Base-by-base conservation (phyloP, 176 grass and related monocot genomes). In the Triticum urartu region DNA sequence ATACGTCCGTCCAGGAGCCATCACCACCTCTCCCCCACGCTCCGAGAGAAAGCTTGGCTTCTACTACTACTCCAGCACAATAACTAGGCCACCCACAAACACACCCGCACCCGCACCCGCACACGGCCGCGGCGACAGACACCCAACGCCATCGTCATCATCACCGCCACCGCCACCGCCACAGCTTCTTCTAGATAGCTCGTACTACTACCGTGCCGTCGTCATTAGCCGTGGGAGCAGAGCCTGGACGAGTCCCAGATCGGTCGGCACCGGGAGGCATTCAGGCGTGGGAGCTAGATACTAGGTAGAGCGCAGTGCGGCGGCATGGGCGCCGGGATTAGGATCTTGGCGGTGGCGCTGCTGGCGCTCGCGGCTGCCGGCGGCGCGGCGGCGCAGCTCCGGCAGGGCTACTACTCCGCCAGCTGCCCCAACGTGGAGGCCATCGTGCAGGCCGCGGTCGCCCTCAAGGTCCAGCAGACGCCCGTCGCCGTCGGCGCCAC, bases 401-500 rank as follows among this genome's bases (percentile, higher is more conserved):
- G 39, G 60, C 36, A 15, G 78, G 86, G 87, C 85, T 93, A 98
- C 95, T 98, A 98, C 74, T 59, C 77, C 56, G 59, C 34, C 33
- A 71, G 80, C 77, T 98, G 95, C 86, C 95, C 93, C 83, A 21
- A 81, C 82, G 88, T 95, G 34, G 95, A 98, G 84, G 86, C 8
- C 62, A 89, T 95, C 86, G 93, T 98, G 74, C 87, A 86, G 26
- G 80, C 48, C 61, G 89, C 89, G 4, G 91, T 98, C 5, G 25
- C 91, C 25, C 79, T 90, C 80, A 98, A 98, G 83, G 78, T 95
- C 65, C 77, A 85, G 76, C 77, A 85, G 75, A 90, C 90, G 42
- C 30, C 72, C 35, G 65, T 95, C 68, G 34, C 95, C 80, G 77
- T 92, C 42, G 91, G 91, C 18, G 88, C 95, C 80, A 95, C 93